Evolutionary conservation across 148 eudicot genomes (phyloP), one percentile per base, ranked within the genome.

Genomic region (Dysphania ambrosioides): DNA sequence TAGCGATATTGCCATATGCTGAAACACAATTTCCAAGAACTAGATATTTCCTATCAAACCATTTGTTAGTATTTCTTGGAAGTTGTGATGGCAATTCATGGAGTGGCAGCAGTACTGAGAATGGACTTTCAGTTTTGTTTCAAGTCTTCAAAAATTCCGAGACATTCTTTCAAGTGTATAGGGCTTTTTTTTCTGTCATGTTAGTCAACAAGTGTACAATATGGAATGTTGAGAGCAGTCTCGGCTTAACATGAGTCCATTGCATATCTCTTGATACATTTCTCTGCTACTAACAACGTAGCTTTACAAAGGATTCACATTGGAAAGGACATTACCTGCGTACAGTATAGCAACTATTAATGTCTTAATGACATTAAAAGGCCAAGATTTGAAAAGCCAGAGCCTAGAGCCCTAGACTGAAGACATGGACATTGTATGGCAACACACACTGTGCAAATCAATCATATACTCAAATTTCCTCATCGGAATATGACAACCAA

Each of bases 381-480:
- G 18, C 19, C 53, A 47, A 47, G n/a, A n/a, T n/a, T n/a, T n/a
- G n/a, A n/a, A n/a, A n/a, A n/a, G n/a, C 42, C 5, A 38, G 8
- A 4, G 6, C 58, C 24, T n/a, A 53, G 58, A 53, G 10, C 58
- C 58, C 24, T n/a, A 53, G 58, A 53, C 2, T 24, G 7, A 21
- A n/a, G 58, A 53, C 58, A 42, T 42, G 49, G 49, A 26, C 71
- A 72, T 65, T 66, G 40, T 15, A 75, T 5, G 27, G 55, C 53
- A 18, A 4, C 24, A 27, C n/a, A n/a, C n/a, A n/a, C n/a, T 40
- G 74, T 35, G 80, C 80, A 51, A 21, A 71, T 53, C 75, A 51
- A 51, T 70, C 69, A 27, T 71, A 35, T 65, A 61, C 47, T 36
- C 63, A 71, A 56, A 71, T 53, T 35, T 38, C 63, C 60, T 56